Percentiles rank a stretch among this genome's conserved stretches.
phyloP scores from a whole-genome alignment of 2,329 filamentous ascomycete genomes.

The Trichoderma sp. region DNA sequence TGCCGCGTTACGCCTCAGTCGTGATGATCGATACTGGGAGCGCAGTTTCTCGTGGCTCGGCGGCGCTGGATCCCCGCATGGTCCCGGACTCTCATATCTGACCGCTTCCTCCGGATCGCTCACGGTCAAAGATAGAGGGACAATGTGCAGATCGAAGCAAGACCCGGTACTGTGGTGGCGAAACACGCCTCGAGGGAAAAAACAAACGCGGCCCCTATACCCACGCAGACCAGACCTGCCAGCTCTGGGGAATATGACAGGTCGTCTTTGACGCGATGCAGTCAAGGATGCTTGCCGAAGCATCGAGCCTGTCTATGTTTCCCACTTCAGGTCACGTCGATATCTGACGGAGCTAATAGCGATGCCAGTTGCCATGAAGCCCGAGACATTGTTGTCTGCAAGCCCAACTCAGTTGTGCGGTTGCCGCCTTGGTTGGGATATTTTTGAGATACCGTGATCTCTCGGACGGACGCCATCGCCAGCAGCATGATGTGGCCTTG shows the following conservation, averaged over 20 bases:
- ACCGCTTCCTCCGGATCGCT: neutral
- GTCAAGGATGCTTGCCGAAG: neutral
- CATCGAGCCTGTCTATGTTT: neutral
- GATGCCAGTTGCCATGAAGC: slow-evolving; percentile 3
- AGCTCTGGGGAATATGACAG: slow-evolving; percentile 11
- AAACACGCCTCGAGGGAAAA: neutral
- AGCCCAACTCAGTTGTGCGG: neutral
- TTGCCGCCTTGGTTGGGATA: neutral
- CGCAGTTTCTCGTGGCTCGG: slow-evolving; percentile 9
- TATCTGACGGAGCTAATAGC: neutral
- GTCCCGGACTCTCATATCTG: slow-evolving; percentile 3
- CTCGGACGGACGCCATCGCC: too few species aligned
- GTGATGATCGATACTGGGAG: neutral
- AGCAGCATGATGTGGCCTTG: too few species aligned
- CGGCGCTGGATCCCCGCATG: neutral
- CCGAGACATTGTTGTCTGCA: neutral
- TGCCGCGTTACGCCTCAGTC: slow-evolving; percentile 6
- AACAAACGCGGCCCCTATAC: slow-evolving; percentile 11
- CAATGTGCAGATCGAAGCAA: neutral
- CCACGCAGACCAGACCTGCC: slow-evolving; percentile 9
- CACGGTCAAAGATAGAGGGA: neutral
- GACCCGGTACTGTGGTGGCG: neutral
- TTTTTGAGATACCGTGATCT: neutral
- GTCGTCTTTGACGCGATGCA: slow-evolving; percentile 15
- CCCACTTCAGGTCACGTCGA: neutral